A percentile compares a stretch with the other conserved stretches of the same genome.
Conservation (phyloP, 2,329 filamentous ascomycete genomes). For the Aspergillus sp. region DNA sequence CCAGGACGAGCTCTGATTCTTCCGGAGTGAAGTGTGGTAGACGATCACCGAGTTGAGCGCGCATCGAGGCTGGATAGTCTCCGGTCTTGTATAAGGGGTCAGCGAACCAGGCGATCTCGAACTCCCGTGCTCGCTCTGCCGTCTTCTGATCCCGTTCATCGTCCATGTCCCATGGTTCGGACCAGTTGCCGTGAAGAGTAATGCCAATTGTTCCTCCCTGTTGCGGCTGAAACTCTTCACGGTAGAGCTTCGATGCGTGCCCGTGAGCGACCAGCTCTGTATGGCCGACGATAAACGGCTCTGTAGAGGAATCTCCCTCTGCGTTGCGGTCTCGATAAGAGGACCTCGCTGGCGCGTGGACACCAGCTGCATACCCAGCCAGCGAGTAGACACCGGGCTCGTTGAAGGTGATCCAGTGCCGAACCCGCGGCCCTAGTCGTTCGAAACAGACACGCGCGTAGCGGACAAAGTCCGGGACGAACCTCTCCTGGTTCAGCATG, state of each 20-base stretch:
- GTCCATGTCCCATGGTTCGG: slow-evolving; percentile 73
- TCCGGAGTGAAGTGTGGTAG: slow-evolving; percentile 70
- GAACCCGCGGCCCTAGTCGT: slow-evolving; percentile 68
- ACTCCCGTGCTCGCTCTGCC: slow-evolving; percentile 73
- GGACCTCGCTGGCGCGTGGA: slow-evolving; percentile 73
- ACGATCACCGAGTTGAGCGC: slow-evolving; percentile 71
- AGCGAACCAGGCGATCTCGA: slow-evolving; percentile 78
- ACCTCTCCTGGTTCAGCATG: slow-evolving; percentile 72
- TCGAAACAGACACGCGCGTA: slow-evolving; percentile 76
- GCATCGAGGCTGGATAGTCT: slow-evolving; percentile 76
- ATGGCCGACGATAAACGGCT: slow-evolving; percentile 77
- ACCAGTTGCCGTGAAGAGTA: slow-evolving; percentile 74
- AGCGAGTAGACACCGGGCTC: slow-evolving; percentile 79
- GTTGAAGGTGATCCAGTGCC: slow-evolving; percentile 84
- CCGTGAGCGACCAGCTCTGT: slow-evolving; percentile 74
- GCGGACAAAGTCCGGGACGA: slow-evolving; percentile 71
- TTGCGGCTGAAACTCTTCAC: slow-evolving; percentile 70
- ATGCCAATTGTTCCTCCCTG: slow-evolving; percentile 75
- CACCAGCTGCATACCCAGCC: slow-evolving; percentile 71
- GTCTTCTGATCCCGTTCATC: slow-evolving; percentile 71
- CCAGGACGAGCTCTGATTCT: slow-evolving; percentile 67
- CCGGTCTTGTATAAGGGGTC: slow-evolving; percentile 75
- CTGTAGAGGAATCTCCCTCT: slow-evolving; percentile 70
- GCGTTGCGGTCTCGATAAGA: slow-evolving; percentile 68
- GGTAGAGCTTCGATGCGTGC: slow-evolving; percentile 71